Percentiles rank a stretch among this genome's conserved stretches.
These are phyloP conservation scores for Suhomyces kilbournensis DNA, from an alignment of 805 yeast genomes.

Conservation along the genomic window DNA sequence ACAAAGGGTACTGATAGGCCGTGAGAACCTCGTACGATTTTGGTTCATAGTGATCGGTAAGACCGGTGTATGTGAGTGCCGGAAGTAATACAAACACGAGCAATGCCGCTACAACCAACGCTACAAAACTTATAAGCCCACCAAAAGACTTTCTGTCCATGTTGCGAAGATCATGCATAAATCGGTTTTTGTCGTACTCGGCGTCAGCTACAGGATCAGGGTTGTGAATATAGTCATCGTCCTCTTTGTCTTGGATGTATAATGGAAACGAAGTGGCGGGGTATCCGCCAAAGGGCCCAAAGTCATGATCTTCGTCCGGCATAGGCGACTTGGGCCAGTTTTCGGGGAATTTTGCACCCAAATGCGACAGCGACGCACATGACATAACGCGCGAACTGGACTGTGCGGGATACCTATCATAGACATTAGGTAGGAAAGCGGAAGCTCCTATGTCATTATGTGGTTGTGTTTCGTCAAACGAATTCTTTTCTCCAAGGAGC, in stretches of 20 bases:
- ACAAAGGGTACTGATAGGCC: constrained; percentile 36
- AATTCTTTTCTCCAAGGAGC: neutral
- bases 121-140: constrained; percentile 58
- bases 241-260: constrained; percentile 87
- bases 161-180: constrained; percentile 58
- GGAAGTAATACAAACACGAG: constrained; percentile 79
- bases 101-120: constrained; percentile 59
- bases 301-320: constrained; percentile 50
- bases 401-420: constrained; percentile 64
- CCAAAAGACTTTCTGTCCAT: constrained; percentile 62
- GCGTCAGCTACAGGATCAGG: constrained; percentile 96
- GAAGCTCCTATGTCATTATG: neutral
- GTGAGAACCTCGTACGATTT: constrained; percentile 46
- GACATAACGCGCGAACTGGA: constrained; percentile 59
- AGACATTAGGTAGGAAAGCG: neutral
- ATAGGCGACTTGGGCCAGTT: constrained; percentile 5
- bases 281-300: constrained; percentile 93
- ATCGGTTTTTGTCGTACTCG: constrained; percentile 68
- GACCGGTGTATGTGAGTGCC: constrained; percentile 78
- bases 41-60: constrained; percentile 28
- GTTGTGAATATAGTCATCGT: constrained; percentile 91
- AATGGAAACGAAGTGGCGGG: constrained; percentile 92
- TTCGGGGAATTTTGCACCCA: constrained; percentile 4
- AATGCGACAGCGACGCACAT: constrained; percentile 26
- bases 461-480: neutral